Percentiles rank a stretch among this genome's conserved stretches.
Conservation (phyloP, 768 basidiomycete genomes). For the Naganishia vaughanmartiniae region DNA sequence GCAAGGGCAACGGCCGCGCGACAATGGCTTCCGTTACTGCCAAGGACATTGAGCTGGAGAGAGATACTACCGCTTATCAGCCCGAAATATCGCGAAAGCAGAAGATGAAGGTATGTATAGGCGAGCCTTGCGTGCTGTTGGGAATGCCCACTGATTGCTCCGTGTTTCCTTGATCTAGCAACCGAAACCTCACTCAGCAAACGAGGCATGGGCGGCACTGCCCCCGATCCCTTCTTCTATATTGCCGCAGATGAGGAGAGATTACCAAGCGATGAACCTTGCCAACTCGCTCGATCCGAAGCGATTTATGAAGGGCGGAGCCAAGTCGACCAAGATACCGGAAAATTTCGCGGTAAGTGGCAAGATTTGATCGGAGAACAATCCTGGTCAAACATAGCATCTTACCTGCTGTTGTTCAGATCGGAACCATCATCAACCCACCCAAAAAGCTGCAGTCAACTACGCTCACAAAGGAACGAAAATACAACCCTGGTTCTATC, state of each 20-base stretch:
- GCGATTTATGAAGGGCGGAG: conserved; percentile 50
- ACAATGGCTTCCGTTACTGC: background rate
- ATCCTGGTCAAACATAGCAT: background rate
- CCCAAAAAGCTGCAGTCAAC: conserved; percentile 45
- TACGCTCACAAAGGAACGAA: conserved; percentile 39
- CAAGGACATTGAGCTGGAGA: background rate
- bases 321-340: conserved; percentile 38
- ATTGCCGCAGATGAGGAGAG: conserved; percentile 49
- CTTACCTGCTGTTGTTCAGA: conserved; percentile 31
- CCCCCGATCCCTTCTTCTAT: conserved; percentile 42
- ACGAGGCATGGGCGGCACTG: conserved; percentile 44
- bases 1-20: background rate
- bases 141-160: background rate
- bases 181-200: conserved; percentile 19
- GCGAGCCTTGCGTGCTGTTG: too few species aligned
- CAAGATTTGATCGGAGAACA: conserved; percentile 33
- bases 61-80: conserved; percentile 12
- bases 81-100: conserved; percentile 12
- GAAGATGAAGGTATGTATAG: background rate
- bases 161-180: background rate
- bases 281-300: conserved; percentile 51
- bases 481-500: conserved; percentile 46
- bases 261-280: conserved; percentile 49
- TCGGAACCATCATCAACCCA: conserved; percentile 47
- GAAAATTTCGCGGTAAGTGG: conserved; percentile 49